A percentile compares a stretch with the other conserved stretches of the same genome.
Conservation (phyloP, 495 filamentous ascomycete species). For the Penicillium alfredii region DNA sequence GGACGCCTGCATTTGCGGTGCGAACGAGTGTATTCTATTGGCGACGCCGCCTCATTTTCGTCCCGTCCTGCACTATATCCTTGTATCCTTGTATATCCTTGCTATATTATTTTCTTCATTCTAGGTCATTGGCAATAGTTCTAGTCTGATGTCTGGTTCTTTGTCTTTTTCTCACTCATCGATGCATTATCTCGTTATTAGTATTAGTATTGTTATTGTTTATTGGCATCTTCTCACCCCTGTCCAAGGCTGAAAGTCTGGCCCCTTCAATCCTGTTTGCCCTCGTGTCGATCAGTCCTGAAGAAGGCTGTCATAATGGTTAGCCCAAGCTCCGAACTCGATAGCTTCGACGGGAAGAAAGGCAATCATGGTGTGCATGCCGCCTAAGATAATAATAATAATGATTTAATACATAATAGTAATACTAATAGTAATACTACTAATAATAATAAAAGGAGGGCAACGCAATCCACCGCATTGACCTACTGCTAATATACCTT, state of each 20-base stretch:
- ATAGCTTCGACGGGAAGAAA: slow-evolving; percentile 19
- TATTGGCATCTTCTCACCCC: too few species aligned
- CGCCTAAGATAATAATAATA: too few species aligned
- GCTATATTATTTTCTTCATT: too few species aligned
- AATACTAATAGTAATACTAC: too few species aligned
- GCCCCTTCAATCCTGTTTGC: too few species aligned
- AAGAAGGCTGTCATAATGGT: slow-evolving; percentile 4
- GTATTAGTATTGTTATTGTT: too few species aligned
- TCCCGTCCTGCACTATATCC: slow-evolving; percentile 17
- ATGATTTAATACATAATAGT: too few species aligned
- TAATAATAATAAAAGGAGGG: too few species aligned
- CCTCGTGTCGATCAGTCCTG: slow-evolving; percentile 7
- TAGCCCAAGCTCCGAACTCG: slow-evolving; percentile 16
- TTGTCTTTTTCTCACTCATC: too few species aligned
- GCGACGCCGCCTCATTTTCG: slow-evolving; percentile 9
- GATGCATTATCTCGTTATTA: too few species aligned
- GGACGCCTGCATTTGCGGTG: slow-evolving; percentile 7
- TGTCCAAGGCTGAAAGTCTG: too few species aligned
- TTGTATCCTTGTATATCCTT: slow-evolving; percentile 1
- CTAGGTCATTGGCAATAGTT: too few species aligned
- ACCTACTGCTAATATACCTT: slow-evolving; percentile 18
- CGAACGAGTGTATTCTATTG: slow-evolving; percentile 7
- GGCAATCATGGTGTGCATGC: slow-evolving; percentile 28
- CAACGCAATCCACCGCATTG: slow-evolving; percentile 21
- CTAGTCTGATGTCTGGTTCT: background rate